phyloP scores from a whole-genome alignment of 2,329 filamentous ascomycete species.

The Didymella sp. region DNA sequence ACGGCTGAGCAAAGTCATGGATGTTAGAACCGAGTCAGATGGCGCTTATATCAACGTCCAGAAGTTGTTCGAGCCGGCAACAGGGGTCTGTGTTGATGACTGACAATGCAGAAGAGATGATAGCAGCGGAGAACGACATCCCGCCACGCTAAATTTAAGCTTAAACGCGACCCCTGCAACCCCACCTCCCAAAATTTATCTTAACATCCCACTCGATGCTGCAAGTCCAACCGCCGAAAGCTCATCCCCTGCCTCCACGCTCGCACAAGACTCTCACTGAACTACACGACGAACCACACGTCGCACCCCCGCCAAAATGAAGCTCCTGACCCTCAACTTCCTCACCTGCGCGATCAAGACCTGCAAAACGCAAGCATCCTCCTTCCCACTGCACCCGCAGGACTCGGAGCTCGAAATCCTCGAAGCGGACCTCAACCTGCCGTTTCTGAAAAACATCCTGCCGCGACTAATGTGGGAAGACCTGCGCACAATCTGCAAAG shows the following conservation, averaged over 20 bases:
- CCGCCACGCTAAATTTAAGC: no score
- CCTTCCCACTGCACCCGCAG: slow-evolving; percentile 90
- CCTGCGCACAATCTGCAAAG: slow-evolving; percentile 74
- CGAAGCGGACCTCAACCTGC: slow-evolving; percentile 79
- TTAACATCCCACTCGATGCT: slow-evolving; percentile 1
- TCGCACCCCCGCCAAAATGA: slow-evolving; percentile 75
- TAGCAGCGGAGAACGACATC: no score
- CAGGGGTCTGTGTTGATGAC: no score
- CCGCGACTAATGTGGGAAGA: slow-evolving; percentile 89
- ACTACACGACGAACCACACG: no score
- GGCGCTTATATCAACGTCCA: no score
- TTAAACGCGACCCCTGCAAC: slow-evolving; percentile 24
- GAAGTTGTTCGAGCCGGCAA: no score
- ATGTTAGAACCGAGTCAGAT: no score
- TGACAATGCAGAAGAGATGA: no score
- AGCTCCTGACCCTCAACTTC: slow-evolving; percentile 95
- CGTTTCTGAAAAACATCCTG: slow-evolving; percentile 83
- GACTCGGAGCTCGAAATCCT: slow-evolving; percentile 89
- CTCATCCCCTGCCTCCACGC: not conserved
- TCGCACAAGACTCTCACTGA: no score
- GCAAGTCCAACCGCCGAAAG: no score
- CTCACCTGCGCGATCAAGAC: slow-evolving; percentile 94
- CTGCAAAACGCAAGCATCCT: slow-evolving; percentile 80
- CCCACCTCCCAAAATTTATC: slow-evolving; percentile 21
- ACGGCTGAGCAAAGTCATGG: no score